Conservation (phyloP, 345 rosid species). For the Syzygium aqueum region DNA sequence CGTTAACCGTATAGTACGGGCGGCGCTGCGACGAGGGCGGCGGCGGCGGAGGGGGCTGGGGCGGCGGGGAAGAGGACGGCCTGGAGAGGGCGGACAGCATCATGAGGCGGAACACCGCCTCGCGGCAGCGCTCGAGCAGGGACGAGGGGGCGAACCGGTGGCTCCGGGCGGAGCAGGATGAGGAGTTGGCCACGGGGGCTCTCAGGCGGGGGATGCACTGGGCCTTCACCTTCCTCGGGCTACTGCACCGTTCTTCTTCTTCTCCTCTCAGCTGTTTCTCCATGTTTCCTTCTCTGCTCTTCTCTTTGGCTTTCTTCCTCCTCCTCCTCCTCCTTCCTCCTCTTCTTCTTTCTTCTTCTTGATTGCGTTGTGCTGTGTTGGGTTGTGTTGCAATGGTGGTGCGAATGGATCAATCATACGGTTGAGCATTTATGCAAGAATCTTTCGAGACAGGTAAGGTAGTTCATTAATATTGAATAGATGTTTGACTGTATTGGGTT, state of each 20-base stretch:
- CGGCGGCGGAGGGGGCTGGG: not conserved
- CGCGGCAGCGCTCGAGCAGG: constrained; percentile 11
- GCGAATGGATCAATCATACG: not conserved
- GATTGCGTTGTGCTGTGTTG: not conserved
- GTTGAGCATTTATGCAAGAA: not conserved
- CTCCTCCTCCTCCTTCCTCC: not conserved
- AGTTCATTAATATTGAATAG: not conserved
- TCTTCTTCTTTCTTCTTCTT: not conserved
- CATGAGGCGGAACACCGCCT: constrained; percentile 26
- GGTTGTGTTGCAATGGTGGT: not conserved
- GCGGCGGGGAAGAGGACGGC: not conserved
- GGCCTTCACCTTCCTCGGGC: not conserved
- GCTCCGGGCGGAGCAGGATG: not conserved
- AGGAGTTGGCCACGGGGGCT: not conserved
- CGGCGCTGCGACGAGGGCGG: not conserved
- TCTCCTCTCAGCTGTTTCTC: not conserved
- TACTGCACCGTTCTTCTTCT: not conserved
- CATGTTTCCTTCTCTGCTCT: not conserved
- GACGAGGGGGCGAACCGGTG: constrained; percentile 1
- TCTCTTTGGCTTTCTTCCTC: not conserved
- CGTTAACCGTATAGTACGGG: constrained; percentile 2
- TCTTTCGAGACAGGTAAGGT: not conserved
- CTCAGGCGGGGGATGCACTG: constrained; percentile 13
- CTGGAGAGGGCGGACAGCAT: constrained; percentile 66
- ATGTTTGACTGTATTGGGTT: not conserved